Base-by-base conservation (phyloP, 2,329 filamentous ascomycete genomes). In the Talaromyces sp. region DNA sequence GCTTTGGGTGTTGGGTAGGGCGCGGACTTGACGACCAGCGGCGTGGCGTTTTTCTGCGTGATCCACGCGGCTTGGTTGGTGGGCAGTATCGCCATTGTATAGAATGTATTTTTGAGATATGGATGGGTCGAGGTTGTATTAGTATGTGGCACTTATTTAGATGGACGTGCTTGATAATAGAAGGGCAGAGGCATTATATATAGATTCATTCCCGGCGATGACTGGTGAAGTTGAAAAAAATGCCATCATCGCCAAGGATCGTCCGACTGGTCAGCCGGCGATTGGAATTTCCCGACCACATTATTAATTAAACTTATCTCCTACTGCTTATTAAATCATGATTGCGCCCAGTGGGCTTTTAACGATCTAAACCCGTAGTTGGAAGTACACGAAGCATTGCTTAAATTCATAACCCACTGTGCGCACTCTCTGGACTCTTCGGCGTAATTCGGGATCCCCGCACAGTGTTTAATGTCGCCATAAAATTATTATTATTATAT, bases 51-150 rank as follows among this genome's bases (percentile, higher is more conserved):
- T 11, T 55, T 51, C 11, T 63, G 59, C 17, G 55, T 61, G 17
- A 66, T 54, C 65, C 65, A 69, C 47, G 68, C 67, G 22, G 65
- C 67, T 64, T 59, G 59, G 54, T 69, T 64, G 33, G 42, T 53
- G 13, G 53, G 60, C 27, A 30, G 53, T 11, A 30, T 13, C 27
- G 27, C 27, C 4, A 28, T 28, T 28, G 7, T 4, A 28, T 28
- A 7, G 27, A 17, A 13, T 39, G 15, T 17, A 39, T 4, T 6
- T 7, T 54, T 17, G 17, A 33, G 9, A 32, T 10, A 30, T 3
- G 27, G 52, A 32, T 54, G 17, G 3, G n/a, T 39, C 11, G 2
- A 39, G 15, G 11, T 13, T 32, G 27, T 7, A 30, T 8, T 7
- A 6, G 28, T 9, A 30, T 36, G 15, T 15, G 4, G 33, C 11